Base-by-base conservation (phyloP, 2,329 filamentous ascomycete species). In the Sporothrix brasiliensis region DNA sequence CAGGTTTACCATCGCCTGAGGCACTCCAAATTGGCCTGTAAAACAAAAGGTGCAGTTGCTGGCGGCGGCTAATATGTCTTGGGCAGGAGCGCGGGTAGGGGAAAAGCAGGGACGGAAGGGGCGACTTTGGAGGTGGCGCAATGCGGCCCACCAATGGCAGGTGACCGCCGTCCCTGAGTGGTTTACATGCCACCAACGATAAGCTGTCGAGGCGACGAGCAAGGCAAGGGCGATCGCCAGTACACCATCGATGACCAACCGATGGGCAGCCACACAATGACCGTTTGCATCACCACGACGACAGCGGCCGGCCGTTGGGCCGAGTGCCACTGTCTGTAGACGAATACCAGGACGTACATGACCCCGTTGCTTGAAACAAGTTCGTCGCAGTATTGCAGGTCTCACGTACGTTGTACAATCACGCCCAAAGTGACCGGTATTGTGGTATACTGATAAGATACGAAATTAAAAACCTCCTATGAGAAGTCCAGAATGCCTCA, bases 1-100 rank as follows among this genome's bases (percentile, higher is more conserved):
- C 60, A 67, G 24, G 50, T 49, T 50, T 49, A 60, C 68, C 52
- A 41, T 47, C 63, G 27, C 71, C 65, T 72, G 34, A 68, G 70
- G 70, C 70, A 71, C 10, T 5, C 13, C 27, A 16, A 16, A 54
- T 2, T 27, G 24, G 52, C 52, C 34, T 61, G 58, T n/a, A 63
- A 47, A 63, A 44, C 16, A 3, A 50, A 34, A 34, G 6, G 34
- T 34, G 30, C 34, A 7, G 34, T 34, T 13, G 58, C 58, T 63
- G 39, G 39, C 39, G 58, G 39, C 21, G 58, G 39, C 21, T 47
- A 41, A 30, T 56, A 34, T 56, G 16, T 2, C 56, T 41, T 41
- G 56, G 19, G 34, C 19, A 21, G 30, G 13, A 16, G n/a, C 30
- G 30, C n/a, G 21, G n/a, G 16, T 21, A 27, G 4, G 16, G 19